A percentile compares a stretch with the other conserved stretches of the same genome.
Conservation (phyloP, 148 eudicot species). For the Simmondsia chinensis region DNA sequence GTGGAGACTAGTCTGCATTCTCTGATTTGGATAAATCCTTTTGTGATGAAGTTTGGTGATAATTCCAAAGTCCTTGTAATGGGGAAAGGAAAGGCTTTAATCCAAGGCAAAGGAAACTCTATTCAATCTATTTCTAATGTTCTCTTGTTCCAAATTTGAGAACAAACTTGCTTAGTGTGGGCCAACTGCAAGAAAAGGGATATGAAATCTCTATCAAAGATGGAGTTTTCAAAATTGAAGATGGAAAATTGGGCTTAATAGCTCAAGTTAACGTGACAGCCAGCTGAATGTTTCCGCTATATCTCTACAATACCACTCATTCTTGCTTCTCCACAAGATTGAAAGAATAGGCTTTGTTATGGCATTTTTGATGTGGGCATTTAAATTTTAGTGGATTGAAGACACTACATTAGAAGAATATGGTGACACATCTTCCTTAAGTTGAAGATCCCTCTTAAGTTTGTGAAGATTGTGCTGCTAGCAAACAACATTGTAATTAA, state of each 20-base stretch:
- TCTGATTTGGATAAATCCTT: too few species aligned
- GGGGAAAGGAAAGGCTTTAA: slow-evolving; percentile 1
- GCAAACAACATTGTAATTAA: too few species aligned
- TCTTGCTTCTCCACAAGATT: not conserved
- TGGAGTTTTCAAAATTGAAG: slow-evolving; percentile 4
- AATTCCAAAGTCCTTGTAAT: too few species aligned
- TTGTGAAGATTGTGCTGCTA: not conserved
- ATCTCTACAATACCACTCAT: not conserved
- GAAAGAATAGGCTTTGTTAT: not conserved
- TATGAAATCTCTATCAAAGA: slow-evolving; percentile 4
- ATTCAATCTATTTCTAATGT: slow-evolving; percentile 4
- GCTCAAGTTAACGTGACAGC: not conserved
- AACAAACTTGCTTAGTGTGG: too few species aligned
- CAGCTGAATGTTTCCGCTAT: slow-evolving; percentile 1
- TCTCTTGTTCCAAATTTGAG: slow-evolving; percentile 7
- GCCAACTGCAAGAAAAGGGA: slow-evolving; percentile 11
- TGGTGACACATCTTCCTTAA: not conserved
- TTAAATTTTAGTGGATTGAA: not conserved
- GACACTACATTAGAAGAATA: too few species aligned
- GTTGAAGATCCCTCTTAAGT: not conserved
- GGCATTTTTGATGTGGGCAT: slow-evolving; percentile 3
- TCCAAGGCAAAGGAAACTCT: not conserved
- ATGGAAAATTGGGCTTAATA: slow-evolving; percentile 6
- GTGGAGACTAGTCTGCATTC: too few species aligned
- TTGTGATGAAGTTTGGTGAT: too few species aligned